phyloP scores from a whole-genome alignment of 352 stramenopile species.

The Phytopythium montanum region DNA sequence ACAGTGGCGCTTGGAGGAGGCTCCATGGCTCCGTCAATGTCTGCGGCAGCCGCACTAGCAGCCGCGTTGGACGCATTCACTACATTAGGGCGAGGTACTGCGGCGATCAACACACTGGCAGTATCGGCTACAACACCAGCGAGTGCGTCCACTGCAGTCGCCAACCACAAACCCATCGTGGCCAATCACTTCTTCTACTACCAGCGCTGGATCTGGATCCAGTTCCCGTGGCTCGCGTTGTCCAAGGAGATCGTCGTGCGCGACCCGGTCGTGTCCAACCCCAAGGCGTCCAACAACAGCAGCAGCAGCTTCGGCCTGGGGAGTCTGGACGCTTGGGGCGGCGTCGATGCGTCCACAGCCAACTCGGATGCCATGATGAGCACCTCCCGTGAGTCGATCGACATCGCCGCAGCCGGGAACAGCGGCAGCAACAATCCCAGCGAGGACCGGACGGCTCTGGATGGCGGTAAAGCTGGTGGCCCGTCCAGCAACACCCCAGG shows the following conservation, averaged over 20 bases:
- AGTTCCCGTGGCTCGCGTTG: slow-evolving; percentile 91
- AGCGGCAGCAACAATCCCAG: neutral
- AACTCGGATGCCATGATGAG: neutral
- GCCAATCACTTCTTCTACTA: slow-evolving; percentile 87
- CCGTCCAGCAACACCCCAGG: neutral
- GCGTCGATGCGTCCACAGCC: neutral
- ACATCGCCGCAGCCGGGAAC: neutral
- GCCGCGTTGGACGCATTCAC: slow-evolving; percentile 27
- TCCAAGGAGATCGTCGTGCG: slow-evolving; percentile 56
- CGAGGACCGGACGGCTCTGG: neutral
- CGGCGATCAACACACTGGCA: neutral
- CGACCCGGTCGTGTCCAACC: slow-evolving; percentile 37
- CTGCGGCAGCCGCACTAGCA: slow-evolving; percentile 23
- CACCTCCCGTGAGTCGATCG: slow-evolving; percentile 5
- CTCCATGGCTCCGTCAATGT: slow-evolving; percentile 12
- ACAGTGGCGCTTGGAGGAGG: neutral
- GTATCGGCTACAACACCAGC: neutral
- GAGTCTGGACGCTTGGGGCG: neutral
- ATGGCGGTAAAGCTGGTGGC: neutral
- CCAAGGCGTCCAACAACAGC: slow-evolving; percentile 11
- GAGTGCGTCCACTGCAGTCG: neutral
- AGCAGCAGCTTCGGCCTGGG: slow-evolving; percentile 4
- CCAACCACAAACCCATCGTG: slow-evolving; percentile 39
- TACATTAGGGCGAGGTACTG: neutral
- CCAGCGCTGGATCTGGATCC: slow-evolving; percentile 92